Evolutionary conservation across 768 basidiomycete genomes (phyloP), one percentile per base, ranked within the genome.

Genomic region (Hericium erinaceus): DNA sequence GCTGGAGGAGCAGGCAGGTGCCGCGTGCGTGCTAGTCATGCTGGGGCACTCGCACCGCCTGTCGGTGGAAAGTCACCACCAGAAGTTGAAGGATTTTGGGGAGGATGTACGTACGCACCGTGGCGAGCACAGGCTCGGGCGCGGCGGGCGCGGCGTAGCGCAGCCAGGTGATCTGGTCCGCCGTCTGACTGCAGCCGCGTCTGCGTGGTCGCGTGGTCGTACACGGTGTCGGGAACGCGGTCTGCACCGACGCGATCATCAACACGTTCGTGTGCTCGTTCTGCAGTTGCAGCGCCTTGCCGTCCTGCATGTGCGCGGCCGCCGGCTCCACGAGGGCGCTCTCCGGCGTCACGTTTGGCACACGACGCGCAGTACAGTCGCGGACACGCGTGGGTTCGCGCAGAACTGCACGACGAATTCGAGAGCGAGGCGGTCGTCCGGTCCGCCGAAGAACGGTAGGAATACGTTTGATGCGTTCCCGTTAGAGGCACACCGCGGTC

Each of bases 371-470:
- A 93, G 68, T 2, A 95, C 82, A 0, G 89, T 92, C 11, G 92
- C 95, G 9, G 73, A 80, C 12, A 89, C 77, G 56, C 73, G 74
- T 12, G 80, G 74, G 61, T 85, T 87, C 57, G 78, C 74, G 68
- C 90, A 95, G 28, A 97, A 73, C 70, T 95, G 94, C 15, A 87
- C 80, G 22, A 90, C 87, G 63, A 98, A 83, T 33, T 88, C 83
- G 39, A 98, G 73, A 0, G 92, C 91, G 16, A 93, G 76, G 3
- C 95, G 78, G 67, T 97, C 95, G 68, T 98, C 95, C 0, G 92
- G 88, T 0, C 95, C 95, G 22, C 95, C 95, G 68, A 92, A 89
- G 80, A 98, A 98, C 0, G 92, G 89, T 12, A 97, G 65, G 71
- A 92, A 89, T 13, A 98, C 62, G 66, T 92, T 65, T 84, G 78